Evolutionary conservation across 441 rosid genomes (phyloP).

Genomic region (Eutrema salsugineum): DNA sequence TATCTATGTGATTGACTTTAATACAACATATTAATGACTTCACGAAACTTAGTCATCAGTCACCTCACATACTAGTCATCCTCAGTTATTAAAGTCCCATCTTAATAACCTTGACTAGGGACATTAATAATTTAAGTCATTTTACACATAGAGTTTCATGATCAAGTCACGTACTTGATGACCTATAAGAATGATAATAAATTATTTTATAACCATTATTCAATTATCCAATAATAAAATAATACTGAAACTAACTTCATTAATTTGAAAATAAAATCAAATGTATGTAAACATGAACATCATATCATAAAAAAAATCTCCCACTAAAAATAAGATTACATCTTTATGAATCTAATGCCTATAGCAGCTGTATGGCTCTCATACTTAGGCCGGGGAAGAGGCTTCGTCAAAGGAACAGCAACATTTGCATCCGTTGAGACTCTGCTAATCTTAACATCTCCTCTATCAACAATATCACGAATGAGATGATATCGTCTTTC

Average conservation of each 20-base stretch:
- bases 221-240: background rate
- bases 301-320: background rate
- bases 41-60: too few species aligned
- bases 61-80: background rate
- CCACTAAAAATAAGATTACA: too few species aligned
- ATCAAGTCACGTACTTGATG: background rate
- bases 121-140: background rate
- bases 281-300: background rate
- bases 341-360: too few species aligned
- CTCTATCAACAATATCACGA: background rate
- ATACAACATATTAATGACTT: too few species aligned
- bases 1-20: too few species aligned
- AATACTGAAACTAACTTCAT: background rate
- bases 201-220: background rate
- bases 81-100: background rate
- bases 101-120: background rate
- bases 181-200: background rate
- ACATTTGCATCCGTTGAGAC: background rate
- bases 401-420: background rate
- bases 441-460: background rate
- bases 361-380: too few species aligned
- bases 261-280: background rate
- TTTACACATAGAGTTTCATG: background rate
- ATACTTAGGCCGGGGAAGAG: too few species aligned
- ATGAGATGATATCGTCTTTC: background rate